Evolutionary conservation across 2,329 filamentous ascomycete species (phyloP).

Genomic region (Ceratocystis albifundus): DNA sequence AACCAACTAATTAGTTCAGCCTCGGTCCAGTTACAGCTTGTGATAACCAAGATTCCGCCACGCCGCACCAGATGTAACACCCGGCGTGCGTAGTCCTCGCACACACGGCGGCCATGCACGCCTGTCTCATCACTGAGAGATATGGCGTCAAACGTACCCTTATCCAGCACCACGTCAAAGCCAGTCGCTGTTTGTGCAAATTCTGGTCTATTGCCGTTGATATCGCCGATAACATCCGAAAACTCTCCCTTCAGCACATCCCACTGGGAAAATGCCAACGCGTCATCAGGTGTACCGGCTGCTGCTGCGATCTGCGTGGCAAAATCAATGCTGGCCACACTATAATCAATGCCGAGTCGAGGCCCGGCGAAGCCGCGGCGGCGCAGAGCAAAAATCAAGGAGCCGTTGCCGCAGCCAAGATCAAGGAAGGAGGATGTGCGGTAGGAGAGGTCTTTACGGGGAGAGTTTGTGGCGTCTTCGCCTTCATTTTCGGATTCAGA

Average conservation of each 20-base stretch:
- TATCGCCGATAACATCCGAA: constrained; percentile 28
- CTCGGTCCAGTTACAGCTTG: constrained; percentile 98
- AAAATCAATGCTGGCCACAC: constrained; percentile 58
- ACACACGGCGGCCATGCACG: constrained; percentile 46
- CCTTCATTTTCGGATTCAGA: constrained; percentile 18
- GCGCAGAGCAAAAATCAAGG: constrained; percentile 67
- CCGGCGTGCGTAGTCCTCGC: constrained; percentile 61
- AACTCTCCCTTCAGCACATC: constrained; percentile 45
- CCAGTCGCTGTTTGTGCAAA: constrained; percentile 33
- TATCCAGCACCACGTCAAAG: constrained; percentile 91
- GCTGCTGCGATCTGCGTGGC: constrained; percentile 50
- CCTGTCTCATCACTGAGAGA: constrained; percentile 54
- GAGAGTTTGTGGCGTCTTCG: constrained; percentile 22
- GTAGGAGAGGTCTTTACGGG: constrained; percentile 30
- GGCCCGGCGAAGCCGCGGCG: constrained; percentile 51
- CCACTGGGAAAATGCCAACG: constrained; percentile 44
- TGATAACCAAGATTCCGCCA: constrained; percentile 69
- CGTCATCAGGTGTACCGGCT: constrained; percentile 23
- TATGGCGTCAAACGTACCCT: constrained; percentile 95
- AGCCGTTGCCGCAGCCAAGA: constrained; percentile 87
- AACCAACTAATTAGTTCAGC: constrained; percentile 76
- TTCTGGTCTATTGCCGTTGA: not conserved
- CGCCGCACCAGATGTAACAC: constrained; percentile 56
- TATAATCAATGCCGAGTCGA: constrained; percentile 86
- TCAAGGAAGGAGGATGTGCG: constrained; percentile 52